phyloP scores from a whole-genome alignment of 768 basidiomycete species.

The Boletales sp. region DNA sequence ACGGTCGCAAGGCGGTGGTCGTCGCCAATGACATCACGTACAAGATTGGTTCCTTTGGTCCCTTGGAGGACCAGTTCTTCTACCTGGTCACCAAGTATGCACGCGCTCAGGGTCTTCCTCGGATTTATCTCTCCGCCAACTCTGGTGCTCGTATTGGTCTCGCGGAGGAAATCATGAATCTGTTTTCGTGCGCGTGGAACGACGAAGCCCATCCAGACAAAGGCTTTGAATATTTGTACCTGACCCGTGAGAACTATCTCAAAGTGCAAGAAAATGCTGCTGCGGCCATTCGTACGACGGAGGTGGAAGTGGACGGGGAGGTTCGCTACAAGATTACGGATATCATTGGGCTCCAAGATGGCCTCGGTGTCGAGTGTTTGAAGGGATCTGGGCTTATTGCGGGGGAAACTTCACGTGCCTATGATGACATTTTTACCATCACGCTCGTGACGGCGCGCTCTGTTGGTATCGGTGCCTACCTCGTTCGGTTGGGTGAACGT shows the following conservation, averaged over 20 bases:
- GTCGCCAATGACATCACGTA: constrained; percentile 98
- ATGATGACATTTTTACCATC: constrained; percentile 99
- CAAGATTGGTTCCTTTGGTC: constrained; percentile 98
- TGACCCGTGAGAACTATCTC: constrained; percentile 87
- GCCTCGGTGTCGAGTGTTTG: constrained; percentile 93
- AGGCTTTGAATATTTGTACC: constrained; percentile 93
- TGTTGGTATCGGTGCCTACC: constrained; percentile 98
- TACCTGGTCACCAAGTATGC: constrained; percentile 93
- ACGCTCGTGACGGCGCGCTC: constrained; percentile 98
- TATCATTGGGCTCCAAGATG: constrained; percentile 95
- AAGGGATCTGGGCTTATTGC: constrained; percentile 97
- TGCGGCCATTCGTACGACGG: constrained; percentile 72
- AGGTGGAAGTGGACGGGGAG: constrained; percentile 85
- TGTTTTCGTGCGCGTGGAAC: constrained; percentile 93
- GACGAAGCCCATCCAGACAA: constrained; percentile 82
- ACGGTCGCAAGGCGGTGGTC: constrained; percentile 82
- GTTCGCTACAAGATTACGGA: constrained; percentile 91
- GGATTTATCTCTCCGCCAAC: constrained; percentile 98
- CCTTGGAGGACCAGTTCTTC: constrained; percentile 94
- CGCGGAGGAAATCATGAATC: constrained; percentile 83
- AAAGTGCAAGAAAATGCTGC: constrained; percentile 85
- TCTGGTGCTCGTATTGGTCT: constrained; percentile 96
- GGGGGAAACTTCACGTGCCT: constrained; percentile 96
- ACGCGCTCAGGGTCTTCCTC: constrained; percentile 80
- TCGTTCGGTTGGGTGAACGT: constrained; percentile 95